A percentile compares a stretch with the other conserved stretches of the same genome.
phyloP scores from a whole-genome alignment of 2,329 filamentous ascomycete genomes.

The Blastomyces silverae region DNA sequence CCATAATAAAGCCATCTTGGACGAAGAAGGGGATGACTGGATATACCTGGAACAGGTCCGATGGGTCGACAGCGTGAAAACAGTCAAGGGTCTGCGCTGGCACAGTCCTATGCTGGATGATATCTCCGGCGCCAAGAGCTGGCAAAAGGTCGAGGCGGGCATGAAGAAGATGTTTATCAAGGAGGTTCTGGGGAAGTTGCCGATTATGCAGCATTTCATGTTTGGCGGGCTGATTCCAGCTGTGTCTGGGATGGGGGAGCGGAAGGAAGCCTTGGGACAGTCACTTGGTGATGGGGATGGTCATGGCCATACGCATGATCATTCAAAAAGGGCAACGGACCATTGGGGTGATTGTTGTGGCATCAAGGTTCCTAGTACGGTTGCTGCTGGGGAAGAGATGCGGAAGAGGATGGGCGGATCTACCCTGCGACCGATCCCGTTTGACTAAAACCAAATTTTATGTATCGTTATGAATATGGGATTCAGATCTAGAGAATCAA shows the following conservation, averaged over 20 bases:
- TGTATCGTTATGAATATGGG: not conserved
- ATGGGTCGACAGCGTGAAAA: conserved; percentile 96
- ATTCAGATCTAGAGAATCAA: not conserved
- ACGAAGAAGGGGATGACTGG: conserved; percentile 76
- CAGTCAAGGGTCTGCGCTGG: conserved; percentile 88
- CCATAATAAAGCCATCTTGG: conserved; percentile 78
- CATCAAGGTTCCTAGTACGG: conserved; percentile 90
- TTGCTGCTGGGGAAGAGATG: conserved; percentile 84
- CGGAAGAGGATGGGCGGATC: conserved; percentile 62
- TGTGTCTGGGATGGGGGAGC: conserved; percentile 63
- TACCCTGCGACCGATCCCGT: conserved; percentile 55
- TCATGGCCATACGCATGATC: conserved; percentile 61
- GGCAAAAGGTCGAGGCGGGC: conserved; percentile 86
- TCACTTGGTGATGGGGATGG: conserved; percentile 56
- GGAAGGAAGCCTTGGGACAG: conserved; percentile 49
- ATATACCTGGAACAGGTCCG: conserved; percentile 87
- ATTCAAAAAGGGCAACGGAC: conserved; percentile 28
- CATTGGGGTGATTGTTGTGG: conserved; percentile 95
- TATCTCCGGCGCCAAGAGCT: conserved; percentile 81
- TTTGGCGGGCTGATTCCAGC: conserved; percentile 83
- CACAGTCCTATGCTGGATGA: conserved; percentile 98
- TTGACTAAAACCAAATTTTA: conserved; percentile 32
- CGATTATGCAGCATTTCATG: conserved; percentile 97
- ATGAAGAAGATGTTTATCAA: conserved; percentile 97
- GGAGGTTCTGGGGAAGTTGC: conserved; percentile 86